Evolutionary conservation across 2,329 filamentous ascomycete genomes (phyloP).

Genomic region (Colletotrichum nymphaeae): DNA sequence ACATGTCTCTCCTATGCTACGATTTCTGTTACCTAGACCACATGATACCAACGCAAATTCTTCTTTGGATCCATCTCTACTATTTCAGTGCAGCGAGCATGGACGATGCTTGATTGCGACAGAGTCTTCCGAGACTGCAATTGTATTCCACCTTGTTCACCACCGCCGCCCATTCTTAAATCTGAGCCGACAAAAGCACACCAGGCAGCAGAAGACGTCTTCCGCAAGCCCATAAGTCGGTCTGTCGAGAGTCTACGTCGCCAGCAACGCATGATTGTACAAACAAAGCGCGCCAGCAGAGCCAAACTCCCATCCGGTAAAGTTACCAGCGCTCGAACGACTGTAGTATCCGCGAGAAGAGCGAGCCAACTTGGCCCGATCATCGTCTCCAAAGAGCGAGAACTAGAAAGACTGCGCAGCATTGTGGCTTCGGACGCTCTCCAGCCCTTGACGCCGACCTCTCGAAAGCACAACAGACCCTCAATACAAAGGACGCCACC

Average conservation of each 20-base stretch:
- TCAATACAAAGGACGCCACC: conserved; percentile 23
- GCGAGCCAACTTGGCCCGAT: neutral
- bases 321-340: neutral
- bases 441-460: neutral
- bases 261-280: conserved; percentile 50
- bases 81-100: conserved; percentile 44
- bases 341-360: neutral
- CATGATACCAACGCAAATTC: conserved; percentile 33
- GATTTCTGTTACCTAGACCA: conserved; percentile 31
- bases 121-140: conserved; percentile 47
- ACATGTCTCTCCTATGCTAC: conserved; percentile 27
- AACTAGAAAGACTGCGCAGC: conserved; percentile 15
- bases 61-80: conserved; percentile 44
- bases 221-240: conserved; percentile 44
- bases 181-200: conserved; percentile 39
- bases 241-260: conserved; percentile 45
- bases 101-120: conserved; percentile 56
- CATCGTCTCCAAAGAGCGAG: neutral
- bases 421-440: conserved; percentile 21
- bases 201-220: conserved; percentile 45
- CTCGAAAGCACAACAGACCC: neutral
- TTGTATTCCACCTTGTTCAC: conserved; percentile 26
- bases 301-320: conserved; percentile 45
- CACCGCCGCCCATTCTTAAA: conserved; percentile 22
- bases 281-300: conserved; percentile 46